Conservation (phyloP, 1,284 basidiomycete species). For the Ceratobasidium theobromae region DNA sequence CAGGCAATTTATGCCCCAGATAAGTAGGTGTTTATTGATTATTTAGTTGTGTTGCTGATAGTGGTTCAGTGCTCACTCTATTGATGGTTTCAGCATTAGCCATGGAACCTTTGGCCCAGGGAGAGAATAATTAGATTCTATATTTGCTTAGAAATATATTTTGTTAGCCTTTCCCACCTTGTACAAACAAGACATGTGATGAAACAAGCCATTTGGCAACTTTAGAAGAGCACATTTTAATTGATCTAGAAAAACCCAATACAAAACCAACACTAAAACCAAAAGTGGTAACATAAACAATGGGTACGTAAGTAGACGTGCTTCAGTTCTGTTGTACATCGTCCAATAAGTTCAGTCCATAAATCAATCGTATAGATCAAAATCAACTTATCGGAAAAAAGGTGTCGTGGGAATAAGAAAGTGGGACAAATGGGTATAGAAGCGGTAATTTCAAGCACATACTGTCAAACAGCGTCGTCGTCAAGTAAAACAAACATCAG, state of each 20-base stretch:
- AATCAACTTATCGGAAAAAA: background rate
- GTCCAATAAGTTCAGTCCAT: constrained; percentile 33
- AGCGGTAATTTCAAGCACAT: background rate
- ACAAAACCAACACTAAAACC: background rate
- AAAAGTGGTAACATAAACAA: constrained; percentile 12
- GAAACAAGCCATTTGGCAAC: too few species aligned
- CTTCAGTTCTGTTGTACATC: constrained; percentile 32
- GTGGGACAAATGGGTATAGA: constrained; percentile 3
- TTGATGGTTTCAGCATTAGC: too few species aligned
- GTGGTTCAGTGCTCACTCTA: too few species aligned
- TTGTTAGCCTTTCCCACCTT: too few species aligned
- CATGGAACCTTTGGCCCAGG: too few species aligned
- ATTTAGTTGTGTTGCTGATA: too few species aligned
- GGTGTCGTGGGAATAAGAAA: constrained; percentile 12
- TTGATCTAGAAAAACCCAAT: background rate
- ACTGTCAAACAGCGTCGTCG: constrained; percentile 17
- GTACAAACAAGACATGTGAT: too few species aligned
- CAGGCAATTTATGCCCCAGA: too few species aligned
- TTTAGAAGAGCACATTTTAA: too few species aligned
- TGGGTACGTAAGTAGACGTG: background rate
- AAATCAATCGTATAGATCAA: constrained; percentile 25
- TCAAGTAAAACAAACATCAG: constrained; percentile 22
- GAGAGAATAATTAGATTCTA: too few species aligned
- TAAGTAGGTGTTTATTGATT: too few species aligned
- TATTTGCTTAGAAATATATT: too few species aligned